phyloP scores from a whole-genome alignment of 345 rosid genomes.

The Aegle marmelos region DNA sequence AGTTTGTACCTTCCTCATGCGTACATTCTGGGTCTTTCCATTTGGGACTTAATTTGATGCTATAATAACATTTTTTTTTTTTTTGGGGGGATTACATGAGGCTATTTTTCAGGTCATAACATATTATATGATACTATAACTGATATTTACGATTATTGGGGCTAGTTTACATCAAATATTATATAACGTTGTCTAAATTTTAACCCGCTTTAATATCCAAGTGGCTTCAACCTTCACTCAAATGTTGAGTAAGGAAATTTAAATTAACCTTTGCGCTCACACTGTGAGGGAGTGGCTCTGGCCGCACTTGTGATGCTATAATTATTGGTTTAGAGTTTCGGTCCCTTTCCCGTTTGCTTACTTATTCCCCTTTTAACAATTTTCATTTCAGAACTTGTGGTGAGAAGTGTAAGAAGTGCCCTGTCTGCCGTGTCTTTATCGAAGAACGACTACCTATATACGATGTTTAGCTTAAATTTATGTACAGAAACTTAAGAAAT shows the following conservation, averaged over 20 bases:
- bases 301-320: neutral
- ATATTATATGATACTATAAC: too few species aligned
- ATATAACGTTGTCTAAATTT: too few species aligned
- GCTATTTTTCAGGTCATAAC: too few species aligned
- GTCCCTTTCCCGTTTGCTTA: neutral
- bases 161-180: too few species aligned
- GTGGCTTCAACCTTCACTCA: too few species aligned
- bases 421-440: constrained; percentile 71
- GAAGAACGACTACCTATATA: constrained; percentile 66
- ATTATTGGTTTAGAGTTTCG: neutral
- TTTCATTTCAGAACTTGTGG: constrained; percentile 60
- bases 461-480: constrained; percentile 47
- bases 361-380: neutral
- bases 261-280: too few species aligned
- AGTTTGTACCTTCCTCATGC: neutral
- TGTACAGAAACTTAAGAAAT: constrained; percentile 1
- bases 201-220: too few species aligned
- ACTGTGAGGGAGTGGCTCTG: too few species aligned
- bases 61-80: too few species aligned
- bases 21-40: neutral
- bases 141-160: too few species aligned
- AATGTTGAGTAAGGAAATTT: too few species aligned
- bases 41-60: neutral
- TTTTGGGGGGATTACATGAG: too few species aligned
- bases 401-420: constrained; percentile 88